Base-by-base conservation (phyloP, 2,329 filamentous ascomycete genomes). In the Mycocentrospora acerina region DNA sequence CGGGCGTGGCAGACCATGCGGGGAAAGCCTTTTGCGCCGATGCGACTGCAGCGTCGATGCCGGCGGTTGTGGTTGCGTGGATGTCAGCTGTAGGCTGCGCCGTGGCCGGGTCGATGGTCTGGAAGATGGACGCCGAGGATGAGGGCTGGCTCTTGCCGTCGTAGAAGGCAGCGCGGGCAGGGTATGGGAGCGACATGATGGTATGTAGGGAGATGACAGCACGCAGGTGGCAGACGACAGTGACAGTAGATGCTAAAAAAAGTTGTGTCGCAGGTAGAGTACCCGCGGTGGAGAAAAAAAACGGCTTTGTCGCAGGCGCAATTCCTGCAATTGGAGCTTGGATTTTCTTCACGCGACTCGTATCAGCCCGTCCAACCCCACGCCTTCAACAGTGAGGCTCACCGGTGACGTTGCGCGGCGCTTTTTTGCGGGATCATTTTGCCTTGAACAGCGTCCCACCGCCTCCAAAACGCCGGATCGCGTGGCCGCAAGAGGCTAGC, bases 71-170 rank as follows among this genome's bases (percentile, higher is more conserved):
- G 13, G 88, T 86, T 24, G 79, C 75, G 68, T 88, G 80, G 60
- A 95, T 81, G 51, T 83, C 81, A 48, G 86, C 86, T 34, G 91
- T 67, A 5, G 83, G 77, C 46, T 78, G 72, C 40, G 77, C 81
- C 28, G 81, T 90, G 33, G 88, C 81, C 26, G 89, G 89, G 62
- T 93, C 78, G 62, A 91, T 74, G 19, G 85, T 81, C 47, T 82
- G 72, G 70, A 93, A 91, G 31, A 82, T 82, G 42, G 75, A 74
- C 28, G 76, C 71, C 8, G 81, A 79, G 5, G 19, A 9, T 32
- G 81, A 77, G 17, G 75, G 70, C 58, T 88, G 86, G 29, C 76
- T 70, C 61, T 79, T 77, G 66, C 89, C 89, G 51, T 82, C 79
- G 72, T 89, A 88, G 70, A 86, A 93, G 48, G 89, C 82, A 61